Evolutionary conservation across 1,284 basidiomycete species (phyloP), one percentile per base, ranked within the genome.

Genomic region (Puccinia triticina): DNA sequence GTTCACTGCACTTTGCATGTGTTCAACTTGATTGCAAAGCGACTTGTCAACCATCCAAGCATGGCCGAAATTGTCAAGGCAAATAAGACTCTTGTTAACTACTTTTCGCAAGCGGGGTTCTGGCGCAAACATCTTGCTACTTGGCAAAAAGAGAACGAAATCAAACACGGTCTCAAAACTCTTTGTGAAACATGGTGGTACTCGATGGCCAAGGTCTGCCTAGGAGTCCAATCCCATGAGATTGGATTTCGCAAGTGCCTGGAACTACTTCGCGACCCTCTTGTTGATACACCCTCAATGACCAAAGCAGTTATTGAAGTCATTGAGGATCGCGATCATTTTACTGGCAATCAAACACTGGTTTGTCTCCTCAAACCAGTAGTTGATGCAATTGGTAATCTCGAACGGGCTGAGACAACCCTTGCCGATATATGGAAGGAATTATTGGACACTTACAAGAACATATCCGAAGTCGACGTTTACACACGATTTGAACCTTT

Each of bases 401-500:
- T 78, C 21, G 76, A 78, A 53, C 59, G 40, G 14, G 29, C 37
- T 5, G 61, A 78, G n/a, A 66, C 64, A 16, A 37, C 10, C n/a
- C 61, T 78, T 23, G 18, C 43, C 26, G 76, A 78, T 55, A 69
- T 78, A 4, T 78, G 76, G 76, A 69, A 69, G 40, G 61, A 79
- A n/a, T 4, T 79, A 18, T 7, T 66, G 1, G 37, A 59, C 37
- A 26, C 37, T 2, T 67, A 66, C 61, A 66, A 53, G 23, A 40
- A 3, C 16, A 29, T 77, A 10, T 2, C 11, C 16, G 40, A 59
- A 2, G 29, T 46, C 26, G 37, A 64, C 14, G n/a, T 77, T 23
- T 64, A 61, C 43, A 18, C 26, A n/a, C 21, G 46, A 12, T 77
- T 64, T 43, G 34, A 59, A 46, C 29, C 29, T 18, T 46, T 77